Evolutionary conservation across 2,329 filamentous ascomycete species (phyloP), one percentile per base, ranked within the genome.

Genomic region (Botrytis sinoallii): DNA sequence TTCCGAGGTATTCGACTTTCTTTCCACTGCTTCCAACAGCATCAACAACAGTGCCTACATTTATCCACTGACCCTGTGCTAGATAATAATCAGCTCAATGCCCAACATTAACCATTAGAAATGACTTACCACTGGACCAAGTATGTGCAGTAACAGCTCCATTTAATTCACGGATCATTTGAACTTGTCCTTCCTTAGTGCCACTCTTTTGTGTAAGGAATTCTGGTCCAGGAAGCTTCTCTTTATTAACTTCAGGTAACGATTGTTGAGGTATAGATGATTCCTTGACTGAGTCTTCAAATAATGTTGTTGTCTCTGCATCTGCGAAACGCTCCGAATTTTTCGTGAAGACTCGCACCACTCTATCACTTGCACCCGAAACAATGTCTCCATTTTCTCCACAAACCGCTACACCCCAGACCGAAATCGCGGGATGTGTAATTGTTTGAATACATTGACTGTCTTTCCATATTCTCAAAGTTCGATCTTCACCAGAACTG

Each of bases 181-280:
- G 92, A 8, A 97, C 92, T 81, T 99, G 95, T 0, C 96, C 96
- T 77, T 99, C 96, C 83, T 97, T 97, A n/a, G 93, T 96, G 5
- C 96, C 96, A 0, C 90, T 89, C 78, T 94, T 95, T 72, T 88
- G 89, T 72, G 90, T 89, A 14, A 99, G 84, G 78, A 97, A 98
- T 29, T 97, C 94, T 22, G 93, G 93, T 0, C 95, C 94, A 0
- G 95, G 94, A 1, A 98, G 86, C 79, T 96, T 91, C 82, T 97
- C 95, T 82, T 97, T 97, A 83, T 98, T 95, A 82, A 98, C 90
- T 6, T 90, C 89, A 1, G 92, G 91, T 32, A 95, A 85, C 76
- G 95, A 92, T 80, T 98, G 93, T 79, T 95, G 91, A 0, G 95
- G 94, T 80, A 98, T 97, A 2, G 94, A 89, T 0, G 94, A 97